A percentile compares a stretch with the other conserved stretches of the same genome.
phyloP scores from a whole-genome alignment of 768 basidiomycete species.

The Trichaptum fuscoviolaceum region DNA sequence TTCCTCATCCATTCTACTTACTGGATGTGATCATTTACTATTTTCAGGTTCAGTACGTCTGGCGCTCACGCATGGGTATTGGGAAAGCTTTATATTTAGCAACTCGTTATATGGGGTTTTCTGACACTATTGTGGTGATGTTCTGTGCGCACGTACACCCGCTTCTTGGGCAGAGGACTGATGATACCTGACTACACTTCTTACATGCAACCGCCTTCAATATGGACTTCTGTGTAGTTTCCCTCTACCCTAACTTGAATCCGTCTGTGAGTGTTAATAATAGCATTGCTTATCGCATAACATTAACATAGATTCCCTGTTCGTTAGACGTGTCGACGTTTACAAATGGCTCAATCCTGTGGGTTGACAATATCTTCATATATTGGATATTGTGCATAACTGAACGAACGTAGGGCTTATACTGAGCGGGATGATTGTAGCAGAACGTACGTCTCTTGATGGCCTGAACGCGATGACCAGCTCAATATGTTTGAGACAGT shows the following conservation, averaged over 20 bases:
- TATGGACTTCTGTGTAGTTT: not conserved
- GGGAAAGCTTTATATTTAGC: not conserved
- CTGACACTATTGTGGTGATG: not conserved
- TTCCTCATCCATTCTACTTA: not conserved
- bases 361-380: not conserved
- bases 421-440: not conserved
- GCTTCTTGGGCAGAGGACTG: not conserved
- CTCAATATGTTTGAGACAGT: not conserved
- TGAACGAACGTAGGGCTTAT: not conserved
- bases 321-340: not conserved
- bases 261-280: not conserved
- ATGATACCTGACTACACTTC: not conserved
- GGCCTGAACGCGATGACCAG: not conserved
- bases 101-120: not conserved
- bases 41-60: not conserved
- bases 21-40: too few relatives aligned
- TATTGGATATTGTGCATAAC: not conserved
- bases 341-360: not conserved
- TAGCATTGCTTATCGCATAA: not conserved
- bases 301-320: not conserved
- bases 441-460: not conserved
- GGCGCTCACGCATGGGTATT: not conserved
- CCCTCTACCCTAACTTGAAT: not conserved
- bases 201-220: not conserved
- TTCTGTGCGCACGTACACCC: not conserved